Conservation (phyloP, 768 basidiomycete species). For the Serendipita sp. region DNA sequence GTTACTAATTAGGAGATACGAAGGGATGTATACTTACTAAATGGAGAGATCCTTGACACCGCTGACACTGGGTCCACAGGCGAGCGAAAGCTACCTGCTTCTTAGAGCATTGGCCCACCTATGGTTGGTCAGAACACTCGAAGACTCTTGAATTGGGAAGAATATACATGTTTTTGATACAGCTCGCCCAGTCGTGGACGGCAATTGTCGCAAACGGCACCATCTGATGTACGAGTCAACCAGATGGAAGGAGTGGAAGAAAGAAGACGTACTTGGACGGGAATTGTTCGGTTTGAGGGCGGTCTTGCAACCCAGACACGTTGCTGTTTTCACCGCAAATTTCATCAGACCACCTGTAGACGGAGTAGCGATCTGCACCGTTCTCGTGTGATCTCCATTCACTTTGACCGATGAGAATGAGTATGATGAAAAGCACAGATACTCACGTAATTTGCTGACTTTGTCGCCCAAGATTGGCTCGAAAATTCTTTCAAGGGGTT, state of each 20-base stretch:
- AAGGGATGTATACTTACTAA: slow-evolving; percentile 25
- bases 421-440: neutral
- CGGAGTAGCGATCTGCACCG: slow-evolving; percentile 92
- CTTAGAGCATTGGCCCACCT: slow-evolving; percentile 45
- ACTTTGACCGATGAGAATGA: slow-evolving; percentile 31
- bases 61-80: slow-evolving; percentile 96
- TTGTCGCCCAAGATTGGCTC: slow-evolving; percentile 94
- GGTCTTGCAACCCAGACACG: slow-evolving; percentile 91
- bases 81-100: slow-evolving; percentile 84
- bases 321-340: slow-evolving; percentile 90
- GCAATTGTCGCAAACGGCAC: slow-evolving; percentile 92
- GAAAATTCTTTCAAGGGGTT: slow-evolving; percentile 93
- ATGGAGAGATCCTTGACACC: slow-evolving; percentile 96
- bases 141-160: neutral
- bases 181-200: slow-evolving; percentile 69
- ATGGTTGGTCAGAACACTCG: neutral
- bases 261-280: slow-evolving; percentile 34
- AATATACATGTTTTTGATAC: slow-evolving; percentile 72
- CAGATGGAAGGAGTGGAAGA: neutral
- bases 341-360: slow-evolving; percentile 97
- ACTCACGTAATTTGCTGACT: slow-evolving; percentile 63
- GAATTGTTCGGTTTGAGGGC: slow-evolving; percentile 66
- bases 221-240: slow-evolving; percentile 32
- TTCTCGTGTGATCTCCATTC: slow-evolving; percentile 87
- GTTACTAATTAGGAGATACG: neutral